These are phyloP conservation scores for Athelia sp. DNA, from an alignment of 1,284 basidiomycete species.

Conservation along the genomic window DNA sequence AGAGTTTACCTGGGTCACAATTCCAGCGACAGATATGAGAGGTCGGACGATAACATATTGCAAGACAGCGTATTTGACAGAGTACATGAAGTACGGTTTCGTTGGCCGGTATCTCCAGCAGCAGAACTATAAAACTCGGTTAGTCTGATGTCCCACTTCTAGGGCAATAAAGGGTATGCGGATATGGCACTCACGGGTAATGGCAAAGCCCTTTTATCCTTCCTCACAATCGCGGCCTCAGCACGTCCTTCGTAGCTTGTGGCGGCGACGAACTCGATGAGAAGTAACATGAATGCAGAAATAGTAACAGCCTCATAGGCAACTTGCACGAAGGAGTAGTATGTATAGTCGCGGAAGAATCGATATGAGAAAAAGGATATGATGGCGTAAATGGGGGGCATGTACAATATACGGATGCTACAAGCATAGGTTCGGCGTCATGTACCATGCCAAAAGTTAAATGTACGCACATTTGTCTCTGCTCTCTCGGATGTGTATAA, in stretches of 20 bases:
- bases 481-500: slow-evolving; percentile 63
- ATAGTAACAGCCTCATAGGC: slow-evolving; percentile 70
- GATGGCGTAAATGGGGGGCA: slow-evolving; percentile 79
- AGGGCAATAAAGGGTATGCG: not conserved
- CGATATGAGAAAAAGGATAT: slow-evolving; percentile 88
- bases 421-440: slow-evolving; percentile 1
- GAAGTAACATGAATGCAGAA: slow-evolving; percentile 76
- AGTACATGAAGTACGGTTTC: slow-evolving; percentile 88
- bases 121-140: slow-evolving; percentile 48
- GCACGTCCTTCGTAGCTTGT: slow-evolving; percentile 59
- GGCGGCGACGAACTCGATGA: slow-evolving; percentile 80
- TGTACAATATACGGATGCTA: slow-evolving; percentile 54
- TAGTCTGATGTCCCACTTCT: not conserved
- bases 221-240: slow-evolving; percentile 64
- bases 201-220: slow-evolving; percentile 76
- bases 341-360: slow-evolving; percentile 77
- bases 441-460: not conserved
- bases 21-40: slow-evolving; percentile 64
- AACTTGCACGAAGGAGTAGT: slow-evolving; percentile 74
- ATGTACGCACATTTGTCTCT: slow-evolving; percentile 61
- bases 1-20: slow-evolving; percentile 54
- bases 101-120: slow-evolving; percentile 77
- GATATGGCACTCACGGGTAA: slow-evolving; percentile 48
- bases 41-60: slow-evolving; percentile 77
- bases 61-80: slow-evolving; percentile 79